A percentile compares a stretch with the other conserved stretches of the same genome.
These are phyloP conservation scores for Ammopiptanthus mongolicus DNA, from an alignment of 306 rosid species.

Conservation along the genomic window DNA sequence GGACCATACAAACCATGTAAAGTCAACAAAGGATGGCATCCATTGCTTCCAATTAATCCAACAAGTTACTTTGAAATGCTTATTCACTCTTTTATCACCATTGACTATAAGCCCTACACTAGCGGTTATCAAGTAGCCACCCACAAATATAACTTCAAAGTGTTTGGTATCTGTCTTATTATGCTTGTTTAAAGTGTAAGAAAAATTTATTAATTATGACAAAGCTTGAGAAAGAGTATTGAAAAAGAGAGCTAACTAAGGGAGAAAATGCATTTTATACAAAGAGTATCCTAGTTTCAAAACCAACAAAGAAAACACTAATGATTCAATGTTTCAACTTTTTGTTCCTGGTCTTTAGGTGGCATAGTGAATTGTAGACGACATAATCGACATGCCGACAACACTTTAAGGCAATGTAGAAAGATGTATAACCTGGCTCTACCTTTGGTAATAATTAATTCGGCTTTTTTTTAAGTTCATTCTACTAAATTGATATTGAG, in stretches of 20 bases:
- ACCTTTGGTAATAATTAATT: not conserved
- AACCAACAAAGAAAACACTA: slow-evolving; percentile 18
- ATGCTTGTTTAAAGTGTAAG: slow-evolving; percentile 25
- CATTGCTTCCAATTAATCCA: slow-evolving; percentile 55
- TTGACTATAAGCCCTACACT: not conserved
- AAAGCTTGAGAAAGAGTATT: not conserved
- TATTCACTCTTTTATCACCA: slow-evolving; percentile 9
- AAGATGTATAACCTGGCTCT: not conserved
- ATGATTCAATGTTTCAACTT: slow-evolving; percentile 33
- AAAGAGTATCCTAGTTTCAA: not conserved
- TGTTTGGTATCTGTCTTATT: slow-evolving; percentile 40
- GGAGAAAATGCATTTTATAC: slow-evolving; percentile 4
- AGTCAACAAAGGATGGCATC: slow-evolving; percentile 52
- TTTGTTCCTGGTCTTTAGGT: not conserved
- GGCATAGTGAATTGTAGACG: slow-evolving; percentile 1
- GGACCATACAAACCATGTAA: slow-evolving; percentile 36
- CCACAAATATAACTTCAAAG: slow-evolving; percentile 20
- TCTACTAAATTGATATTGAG: not conserved
- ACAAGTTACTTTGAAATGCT: slow-evolving; percentile 43
- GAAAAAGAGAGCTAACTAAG: slow-evolving; percentile 18
- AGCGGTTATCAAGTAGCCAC: slow-evolving; percentile 6
- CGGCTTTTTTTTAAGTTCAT: not conserved
- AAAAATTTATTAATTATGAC: slow-evolving; percentile 24
- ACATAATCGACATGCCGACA: slow-evolving; percentile 31
- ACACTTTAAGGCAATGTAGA: not conserved